Evolutionary conservation across 306 rosid genomes (phyloP).

Genomic region (Rubus idaeus): DNA sequence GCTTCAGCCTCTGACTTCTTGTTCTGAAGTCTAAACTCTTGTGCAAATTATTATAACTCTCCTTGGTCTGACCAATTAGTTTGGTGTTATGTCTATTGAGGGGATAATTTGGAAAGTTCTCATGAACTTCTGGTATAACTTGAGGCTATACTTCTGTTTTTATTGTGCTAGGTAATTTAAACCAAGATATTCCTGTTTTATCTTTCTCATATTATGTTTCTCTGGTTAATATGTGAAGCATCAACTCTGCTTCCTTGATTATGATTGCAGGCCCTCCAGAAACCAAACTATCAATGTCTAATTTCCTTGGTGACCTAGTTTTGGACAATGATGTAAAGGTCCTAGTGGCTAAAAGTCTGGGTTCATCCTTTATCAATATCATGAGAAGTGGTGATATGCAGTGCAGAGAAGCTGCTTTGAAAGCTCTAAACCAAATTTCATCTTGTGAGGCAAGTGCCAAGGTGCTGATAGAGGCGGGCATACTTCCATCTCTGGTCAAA

Average conservation of each 20-base stretch:
- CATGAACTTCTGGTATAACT: background rate
- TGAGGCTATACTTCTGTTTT: background rate
- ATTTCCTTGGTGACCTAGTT: slow-evolving; percentile 85
- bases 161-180: slow-evolving; percentile 1
- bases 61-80: no score
- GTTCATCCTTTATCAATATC: slow-evolving; percentile 76
- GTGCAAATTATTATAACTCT: background rate
- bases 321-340: slow-evolving; percentile 83
- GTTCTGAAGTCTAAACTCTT: background rate
- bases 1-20: background rate
- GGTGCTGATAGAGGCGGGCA: slow-evolving; percentile 88
- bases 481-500: slow-evolving; percentile 88
- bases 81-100: background rate
- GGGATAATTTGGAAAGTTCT: background rate
- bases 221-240: slow-evolving; percentile 2
- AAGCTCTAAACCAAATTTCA: slow-evolving; percentile 91
- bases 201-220: background rate
- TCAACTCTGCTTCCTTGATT: slow-evolving; percentile 24
- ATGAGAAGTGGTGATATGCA: slow-evolving; percentile 76
- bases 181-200: background rate
- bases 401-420: slow-evolving; percentile 90
- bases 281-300: slow-evolving; percentile 83
- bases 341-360: slow-evolving; percentile 74
- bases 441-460: slow-evolving; percentile 86
- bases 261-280: slow-evolving; percentile 84